Conservation (phyloP, 495 filamentous ascomycete species). For the Annulohypoxylon bovei region DNA sequence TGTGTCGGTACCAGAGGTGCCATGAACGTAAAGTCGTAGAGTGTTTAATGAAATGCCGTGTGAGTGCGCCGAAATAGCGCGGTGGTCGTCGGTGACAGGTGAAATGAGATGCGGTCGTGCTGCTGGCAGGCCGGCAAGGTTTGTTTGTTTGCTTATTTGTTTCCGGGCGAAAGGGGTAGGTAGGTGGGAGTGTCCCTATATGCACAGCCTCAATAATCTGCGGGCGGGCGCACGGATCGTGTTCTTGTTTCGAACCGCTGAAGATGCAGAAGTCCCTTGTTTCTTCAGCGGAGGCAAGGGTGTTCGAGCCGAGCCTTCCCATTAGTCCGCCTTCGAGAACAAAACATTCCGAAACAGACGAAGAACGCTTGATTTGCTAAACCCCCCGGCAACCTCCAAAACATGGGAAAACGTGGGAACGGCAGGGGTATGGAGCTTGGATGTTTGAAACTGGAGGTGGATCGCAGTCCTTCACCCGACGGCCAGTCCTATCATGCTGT, state of each 20-base stretch:
- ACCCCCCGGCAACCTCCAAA: slow-evolving; percentile 21
- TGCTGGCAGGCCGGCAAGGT: slow-evolving; percentile 1
- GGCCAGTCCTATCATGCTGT: slow-evolving; percentile 54
- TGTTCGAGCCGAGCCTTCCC: slow-evolving; percentile 36
- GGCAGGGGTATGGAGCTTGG: slow-evolving; percentile 4
- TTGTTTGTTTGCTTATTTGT: not conserved
- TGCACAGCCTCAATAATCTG: slow-evolving; percentile 2
- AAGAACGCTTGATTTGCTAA: slow-evolving; percentile 10
- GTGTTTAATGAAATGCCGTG: slow-evolving; percentile 12
- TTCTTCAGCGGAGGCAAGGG: slow-evolving; percentile 25
- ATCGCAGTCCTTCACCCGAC: slow-evolving; percentile 50
- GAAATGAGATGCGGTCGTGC: slow-evolving; percentile 17
- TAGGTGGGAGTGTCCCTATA: not conserved
- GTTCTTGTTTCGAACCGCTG: slow-evolving; percentile 17
- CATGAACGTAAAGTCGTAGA: slow-evolving; percentile 5
- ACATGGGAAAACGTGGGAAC: slow-evolving; percentile 18
- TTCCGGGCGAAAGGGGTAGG: not conserved
- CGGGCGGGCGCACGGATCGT: slow-evolving; percentile 1
- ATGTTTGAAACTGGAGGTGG: slow-evolving; percentile 12
- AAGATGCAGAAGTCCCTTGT: not conserved
- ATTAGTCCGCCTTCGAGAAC: slow-evolving; percentile 5
- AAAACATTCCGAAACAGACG: slow-evolving; percentile 31
- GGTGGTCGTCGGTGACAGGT: slow-evolving; percentile 1
- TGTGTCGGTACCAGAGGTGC: slow-evolving; percentile 23
- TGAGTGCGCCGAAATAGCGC: slow-evolving; percentile 5